A percentile compares a stretch with the other conserved stretches of the same genome.
Evolutionary conservation across 805 yeast genomes (phyloP).

Genomic region (Wickerhamomyces silvicola): DNA sequence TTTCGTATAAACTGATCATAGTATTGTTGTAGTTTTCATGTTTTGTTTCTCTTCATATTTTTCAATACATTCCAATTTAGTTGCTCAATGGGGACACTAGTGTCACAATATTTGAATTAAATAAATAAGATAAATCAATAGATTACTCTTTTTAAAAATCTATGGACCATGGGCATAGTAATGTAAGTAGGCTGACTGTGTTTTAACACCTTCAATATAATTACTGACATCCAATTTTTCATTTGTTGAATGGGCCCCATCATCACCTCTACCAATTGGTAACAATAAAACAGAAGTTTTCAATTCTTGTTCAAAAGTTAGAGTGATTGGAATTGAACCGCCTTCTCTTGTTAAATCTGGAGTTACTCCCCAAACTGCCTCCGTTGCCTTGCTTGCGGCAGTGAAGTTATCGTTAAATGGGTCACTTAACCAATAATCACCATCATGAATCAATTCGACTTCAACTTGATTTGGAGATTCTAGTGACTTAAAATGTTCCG

Average conservation of each 20-base stretch:
- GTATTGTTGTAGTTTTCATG: too few species aligned
- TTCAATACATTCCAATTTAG: too few species aligned
- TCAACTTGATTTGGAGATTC: conserved; percentile 70
- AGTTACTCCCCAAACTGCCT: conserved; percentile 88
- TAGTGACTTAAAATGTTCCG: conserved; percentile 57
- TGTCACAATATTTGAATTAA: too few species aligned
- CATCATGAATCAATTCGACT: conserved; percentile 84
- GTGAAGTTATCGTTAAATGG: conserved; percentile 89
- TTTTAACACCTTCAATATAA: conserved; percentile 90
- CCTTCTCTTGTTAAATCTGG: conserved; percentile 99
- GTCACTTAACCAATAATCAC: conserved; percentile 93
- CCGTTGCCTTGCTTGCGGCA: conserved; percentile 92
- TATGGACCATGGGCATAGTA: conserved; percentile 50
- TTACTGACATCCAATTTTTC: conserved; percentile 87
- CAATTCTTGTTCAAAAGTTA: conserved; percentile 84
- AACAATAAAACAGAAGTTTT: conserved; percentile 80
- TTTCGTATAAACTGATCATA: too few species aligned
- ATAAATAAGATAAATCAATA: too few species aligned
- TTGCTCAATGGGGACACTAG: too few species aligned
- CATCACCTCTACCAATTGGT: conserved; percentile 99
- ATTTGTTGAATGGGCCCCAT: conserved; percentile 97
- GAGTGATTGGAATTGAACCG: conserved; percentile 96
- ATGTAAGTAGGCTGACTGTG: conserved; percentile 89
- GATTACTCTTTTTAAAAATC: too few species aligned
- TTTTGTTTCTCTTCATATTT: too few species aligned